Evolutionary conservation across 1,284 basidiomycete species (phyloP).

Genomic region (Cerrena zonata): DNA sequence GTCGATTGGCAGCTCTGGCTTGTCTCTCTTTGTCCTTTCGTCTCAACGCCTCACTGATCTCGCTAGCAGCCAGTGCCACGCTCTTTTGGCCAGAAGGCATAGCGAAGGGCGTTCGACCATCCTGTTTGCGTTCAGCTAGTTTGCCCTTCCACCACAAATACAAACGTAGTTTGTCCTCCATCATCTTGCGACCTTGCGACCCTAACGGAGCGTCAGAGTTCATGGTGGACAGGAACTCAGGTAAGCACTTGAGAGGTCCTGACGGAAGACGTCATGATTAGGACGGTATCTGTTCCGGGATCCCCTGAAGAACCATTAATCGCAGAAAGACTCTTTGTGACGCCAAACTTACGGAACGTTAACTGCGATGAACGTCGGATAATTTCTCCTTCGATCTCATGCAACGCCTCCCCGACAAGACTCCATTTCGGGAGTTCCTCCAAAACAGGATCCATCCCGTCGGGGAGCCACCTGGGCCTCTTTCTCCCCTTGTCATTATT

Average conservation of each 20-base stretch:
- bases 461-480: constrained; percentile 56
- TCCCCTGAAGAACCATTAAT: constrained; percentile 30
- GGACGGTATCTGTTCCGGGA: constrained; percentile 69
- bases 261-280: constrained; percentile 86
- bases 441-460: constrained; percentile 78
- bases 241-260: constrained; percentile 70
- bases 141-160: constrained; percentile 83
- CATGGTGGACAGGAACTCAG: constrained; percentile 72
- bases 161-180: constrained; percentile 64
- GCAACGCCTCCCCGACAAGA: constrained; percentile 76
- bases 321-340: not conserved
- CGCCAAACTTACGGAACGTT: constrained; percentile 21
- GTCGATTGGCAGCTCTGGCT: constrained; percentile 47
- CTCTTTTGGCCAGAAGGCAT: constrained; percentile 15
- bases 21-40: constrained; percentile 65
- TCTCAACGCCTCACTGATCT: constrained; percentile 64
- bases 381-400: constrained; percentile 90
- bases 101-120: constrained; percentile 22
- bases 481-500: not conserved
- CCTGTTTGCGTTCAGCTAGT: constrained; percentile 39
- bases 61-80: constrained; percentile 17
- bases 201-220: constrained; percentile 53
- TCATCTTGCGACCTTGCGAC: constrained; percentile 66
- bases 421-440: constrained; percentile 97
- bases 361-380: constrained; percentile 47